Evolutionary conservation across 768 basidiomycete genomes (phyloP), one percentile per base, ranked within the genome.

Genomic region (Amanita fuliginea): DNA sequence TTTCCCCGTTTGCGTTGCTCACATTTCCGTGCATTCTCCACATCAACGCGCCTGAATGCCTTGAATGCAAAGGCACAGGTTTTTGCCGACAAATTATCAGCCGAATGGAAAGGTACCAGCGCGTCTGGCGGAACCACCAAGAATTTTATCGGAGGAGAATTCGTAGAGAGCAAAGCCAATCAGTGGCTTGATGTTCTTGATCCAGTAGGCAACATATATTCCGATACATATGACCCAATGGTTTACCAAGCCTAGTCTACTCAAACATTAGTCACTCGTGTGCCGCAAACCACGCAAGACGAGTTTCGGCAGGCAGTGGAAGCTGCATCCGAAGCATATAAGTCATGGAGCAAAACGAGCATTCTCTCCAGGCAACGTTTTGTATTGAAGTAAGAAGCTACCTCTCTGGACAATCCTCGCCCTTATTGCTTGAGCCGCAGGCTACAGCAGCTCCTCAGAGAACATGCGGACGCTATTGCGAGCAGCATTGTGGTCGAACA

Each of bases 401-500:
- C 26, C 39, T 18, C 32, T 36, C 16, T 14, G 18, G 14, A 26
- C 24, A 37, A 49, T 33, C 4, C 18, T 9, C n/a, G 11, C 11
- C 46, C 49, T 53, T 40, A 47, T 26, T 47, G 48, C 14, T 21
- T 24, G 30, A 34, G 28, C 26, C n/a, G 40, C 48, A 97, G 94
- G 56, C 75, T 98, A 26, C 95, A 97, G 61, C 76, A 81, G 51
- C 75, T 90, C 24, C 80, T 99, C 50, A 83, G 93, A 40, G 72
- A 88, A 62, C 81, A 97, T 62, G 76, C 83, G 6, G 90, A 91
- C 57, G 84, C 83, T 44, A 75, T 99, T 48, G 94, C 93, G 0
- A 74, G 72, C 37, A 91, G 84, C 57, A 97, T 97, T 49, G 91
- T 94, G 21, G 68, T 97, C 18, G 94, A 97, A 62, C 95, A 98